A percentile compares a stretch with the other conserved stretches of the same genome.
These are phyloP conservation scores for Komagataella ulmi DNA, from an alignment of 805 yeast species.

Conservation along the genomic window DNA sequence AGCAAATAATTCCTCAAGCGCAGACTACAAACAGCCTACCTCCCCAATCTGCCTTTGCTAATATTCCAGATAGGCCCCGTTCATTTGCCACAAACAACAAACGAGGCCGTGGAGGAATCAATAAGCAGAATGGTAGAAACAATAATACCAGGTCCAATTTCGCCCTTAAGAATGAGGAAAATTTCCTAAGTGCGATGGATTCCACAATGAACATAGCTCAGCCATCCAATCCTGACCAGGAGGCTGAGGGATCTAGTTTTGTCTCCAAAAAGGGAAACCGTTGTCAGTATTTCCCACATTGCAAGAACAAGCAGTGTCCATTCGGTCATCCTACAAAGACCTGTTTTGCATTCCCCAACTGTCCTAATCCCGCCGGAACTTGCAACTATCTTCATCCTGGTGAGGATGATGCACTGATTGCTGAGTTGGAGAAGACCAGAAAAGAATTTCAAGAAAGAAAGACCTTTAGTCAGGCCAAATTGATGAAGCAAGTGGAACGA, in stretches of 20 bases:
- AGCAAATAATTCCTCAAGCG: constrained; percentile 5
- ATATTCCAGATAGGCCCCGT: constrained; percentile 7
- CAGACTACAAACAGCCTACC: constrained; percentile 2
- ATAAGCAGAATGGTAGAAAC: constrained; percentile 7
- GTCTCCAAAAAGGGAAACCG: constrained; percentile 40
- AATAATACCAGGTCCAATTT: constrained; percentile 8
- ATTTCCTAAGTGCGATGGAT: constrained; percentile 27
- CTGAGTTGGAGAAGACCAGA: constrained; percentile 51
- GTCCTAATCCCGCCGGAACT: constrained; percentile 70
- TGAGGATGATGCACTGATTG: constrained; percentile 65
- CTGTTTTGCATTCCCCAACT: constrained; percentile 66
- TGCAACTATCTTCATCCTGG: constrained; percentile 78
- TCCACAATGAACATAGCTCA: constrained; percentile 11
- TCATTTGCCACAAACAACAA: constrained; percentile 7
- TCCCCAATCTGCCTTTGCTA: constrained; percentile 8
- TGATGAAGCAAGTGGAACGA: constrained; percentile 19
- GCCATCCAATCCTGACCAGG: constrained; percentile 5
- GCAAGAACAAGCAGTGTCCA: constrained; percentile 51
- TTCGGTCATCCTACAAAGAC: constrained; percentile 70
- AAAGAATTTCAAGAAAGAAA: constrained; percentile 6
- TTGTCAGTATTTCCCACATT: constrained; percentile 61
- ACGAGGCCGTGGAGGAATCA: constrained; percentile 12
- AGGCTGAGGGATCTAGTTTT: constrained; percentile 9
- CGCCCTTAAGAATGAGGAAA: constrained; percentile 23
- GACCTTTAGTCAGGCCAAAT: constrained; percentile 19